A percentile compares a stretch with the other conserved stretches of the same genome.
Conservation (phyloP, 192 early-diverging fungal genomes). For the Coemansia reversa region DNA sequence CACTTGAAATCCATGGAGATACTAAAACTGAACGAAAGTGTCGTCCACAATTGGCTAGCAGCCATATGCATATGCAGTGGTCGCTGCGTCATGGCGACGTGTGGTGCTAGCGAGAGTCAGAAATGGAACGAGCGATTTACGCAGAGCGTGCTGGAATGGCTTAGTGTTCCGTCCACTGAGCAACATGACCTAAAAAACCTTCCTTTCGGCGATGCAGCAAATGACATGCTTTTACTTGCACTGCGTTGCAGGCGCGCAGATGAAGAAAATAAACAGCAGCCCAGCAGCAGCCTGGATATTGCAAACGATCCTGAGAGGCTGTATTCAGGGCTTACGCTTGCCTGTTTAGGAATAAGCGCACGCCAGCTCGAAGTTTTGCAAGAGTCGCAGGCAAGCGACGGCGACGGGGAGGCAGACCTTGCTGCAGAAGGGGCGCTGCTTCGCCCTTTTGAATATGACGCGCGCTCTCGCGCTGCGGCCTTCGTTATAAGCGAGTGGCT, state of each 20-base stretch:
- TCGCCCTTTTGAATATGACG: slow-evolving; percentile 50
- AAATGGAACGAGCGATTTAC: slow-evolving; percentile 28
- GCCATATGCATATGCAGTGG: slow-evolving; percentile 42
- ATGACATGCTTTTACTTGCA: slow-evolving; percentile 40
- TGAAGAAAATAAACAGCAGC: slow-evolving; percentile 12
- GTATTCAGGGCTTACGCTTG: slow-evolving; percentile 29
- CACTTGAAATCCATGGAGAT: slow-evolving; percentile 17
- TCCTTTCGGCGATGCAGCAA: slow-evolving; percentile 37
- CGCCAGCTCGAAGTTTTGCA: slow-evolving; percentile 12
- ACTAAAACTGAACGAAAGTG: slow-evolving; percentile 22
- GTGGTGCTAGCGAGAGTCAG: slow-evolving; percentile 16
- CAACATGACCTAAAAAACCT: slow-evolving; percentile 15
- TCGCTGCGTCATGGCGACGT: slow-evolving; percentile 38
- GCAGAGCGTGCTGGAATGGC: slow-evolving; percentile 40
- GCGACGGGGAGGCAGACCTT: neutral
- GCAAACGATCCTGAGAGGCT: slow-evolving; percentile 31
- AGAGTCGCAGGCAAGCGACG: no score
- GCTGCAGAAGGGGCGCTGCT: slow-evolving; percentile 2
- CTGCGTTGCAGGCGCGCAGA: slow-evolving; percentile 36
- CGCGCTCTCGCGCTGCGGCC: slow-evolving; percentile 52
- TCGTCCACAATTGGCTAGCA: slow-evolving; percentile 32
- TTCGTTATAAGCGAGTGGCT: slow-evolving; percentile 44
- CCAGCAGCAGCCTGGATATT: slow-evolving; percentile 19
- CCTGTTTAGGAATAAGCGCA: slow-evolving; percentile 28
- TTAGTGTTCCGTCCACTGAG: slow-evolving; percentile 17